These are phyloP conservation scores for Penicillium sp. DNA, from an alignment of 2,329 filamentous ascomycete genomes.

Conservation along the genomic window DNA sequence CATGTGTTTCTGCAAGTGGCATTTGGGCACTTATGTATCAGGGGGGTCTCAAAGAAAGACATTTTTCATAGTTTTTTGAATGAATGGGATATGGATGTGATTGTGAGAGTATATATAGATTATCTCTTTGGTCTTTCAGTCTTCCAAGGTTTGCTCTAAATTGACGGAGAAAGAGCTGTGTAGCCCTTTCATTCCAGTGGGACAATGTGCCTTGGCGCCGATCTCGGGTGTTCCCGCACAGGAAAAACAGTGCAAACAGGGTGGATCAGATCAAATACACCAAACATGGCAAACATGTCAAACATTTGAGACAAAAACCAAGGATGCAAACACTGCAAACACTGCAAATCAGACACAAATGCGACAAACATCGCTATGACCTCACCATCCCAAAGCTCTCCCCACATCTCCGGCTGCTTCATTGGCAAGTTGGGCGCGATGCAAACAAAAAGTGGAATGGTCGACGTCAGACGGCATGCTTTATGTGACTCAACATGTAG, in stretches of 20 bases:
- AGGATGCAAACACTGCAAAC: conserved; percentile 18
- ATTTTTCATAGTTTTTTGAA: no score
- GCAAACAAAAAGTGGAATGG: conserved; percentile 16
- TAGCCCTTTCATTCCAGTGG: neutral
- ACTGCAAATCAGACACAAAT: conserved; percentile 17
- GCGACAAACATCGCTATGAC: conserved; percentile 23
- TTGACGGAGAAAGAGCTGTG: no score
- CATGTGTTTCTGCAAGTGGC: no score
- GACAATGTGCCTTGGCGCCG: neutral
- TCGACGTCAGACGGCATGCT: conserved; percentile 16
- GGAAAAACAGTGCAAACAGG: neutral
- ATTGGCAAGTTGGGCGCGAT: conserved; percentile 13
- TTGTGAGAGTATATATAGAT: no score
- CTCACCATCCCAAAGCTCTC: conserved; percentile 16
- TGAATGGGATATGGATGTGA: no score
- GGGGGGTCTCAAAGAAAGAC: no score
- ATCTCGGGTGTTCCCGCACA: neutral
- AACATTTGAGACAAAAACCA: conserved; percentile 4
- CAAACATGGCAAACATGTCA: neutral
- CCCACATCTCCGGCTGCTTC: conserved; percentile 10
- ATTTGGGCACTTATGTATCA: no score
- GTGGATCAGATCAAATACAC: neutral
- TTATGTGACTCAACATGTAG: conserved; percentile 10
- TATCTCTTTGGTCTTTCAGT: no score
- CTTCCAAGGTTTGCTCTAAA: no score